Base-by-base conservation (phyloP, 345 rosid genomes). In the Rhizophora mangle region DNA sequence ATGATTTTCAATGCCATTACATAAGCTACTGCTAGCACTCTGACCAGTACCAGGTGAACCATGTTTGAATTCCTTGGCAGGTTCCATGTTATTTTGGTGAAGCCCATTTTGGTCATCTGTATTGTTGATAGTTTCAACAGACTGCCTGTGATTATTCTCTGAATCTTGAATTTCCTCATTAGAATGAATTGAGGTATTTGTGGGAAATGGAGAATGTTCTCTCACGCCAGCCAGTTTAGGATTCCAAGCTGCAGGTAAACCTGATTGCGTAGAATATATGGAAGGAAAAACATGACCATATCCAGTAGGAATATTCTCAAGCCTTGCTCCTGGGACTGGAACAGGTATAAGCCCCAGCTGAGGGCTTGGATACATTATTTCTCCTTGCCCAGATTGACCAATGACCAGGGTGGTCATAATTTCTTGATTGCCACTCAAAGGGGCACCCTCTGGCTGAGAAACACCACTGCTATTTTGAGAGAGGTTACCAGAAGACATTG, bases 331-430 rank as follows among this genome's bases (percentile, higher is more conserved):
- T 3, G 73, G 56, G 53, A 72, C 69, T 3, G 73, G 52, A 57
- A 72, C 71, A 36, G 74, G 64, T 57, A 61, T 37, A 47, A 58
- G 49, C 61, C 76, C 75, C 27, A 21, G 60, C 52, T 66, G 80
- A 31, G 79, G n/a, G 61, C 75, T 76, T 60, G 67, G 51, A 60
- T 62, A 65, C 22, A 68, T 74, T 67, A 65, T 47, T 64, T 74
- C 80, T 65, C 59, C 68, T 62, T 82, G 77, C 68, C 74, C 74
- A 20, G 68, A 77, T 72, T 82, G 81, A 61, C 67, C 74, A 61
- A 51, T 27, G 69, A 72, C 68, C 43, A 82, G 75, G 36, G 63
- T 73, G 62, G 81, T 74, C 9, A 76, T 69, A 63, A 77, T 73
- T 72, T 83, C 87, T 52, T 58, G 70, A 71, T 69, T 73, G 39